Conservation (phyloP, 306 rosid species). For the Datisca glomerata region DNA sequence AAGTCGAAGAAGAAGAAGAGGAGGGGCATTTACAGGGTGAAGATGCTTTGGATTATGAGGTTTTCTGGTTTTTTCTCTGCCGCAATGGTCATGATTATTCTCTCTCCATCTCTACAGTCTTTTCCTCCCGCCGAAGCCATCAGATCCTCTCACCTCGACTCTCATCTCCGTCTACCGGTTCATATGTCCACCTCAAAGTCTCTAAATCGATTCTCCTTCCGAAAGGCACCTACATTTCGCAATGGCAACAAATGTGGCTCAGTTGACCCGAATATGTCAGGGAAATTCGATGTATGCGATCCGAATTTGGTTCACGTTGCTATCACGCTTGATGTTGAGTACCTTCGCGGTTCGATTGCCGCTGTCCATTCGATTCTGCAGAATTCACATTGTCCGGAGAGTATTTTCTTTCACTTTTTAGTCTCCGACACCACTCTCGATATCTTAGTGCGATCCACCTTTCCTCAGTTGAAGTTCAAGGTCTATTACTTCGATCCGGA, state of each 20-base stretch:
- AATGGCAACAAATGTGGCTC: conserved; percentile 37
- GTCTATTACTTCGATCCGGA: conserved; percentile 38
- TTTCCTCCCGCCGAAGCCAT: conserved; percentile 57
- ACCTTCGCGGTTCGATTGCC: conserved; percentile 73
- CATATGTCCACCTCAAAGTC: conserved; percentile 7
- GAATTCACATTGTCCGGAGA: conserved; percentile 74
- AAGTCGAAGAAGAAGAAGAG: conserved; percentile 14
- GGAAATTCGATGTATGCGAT: conserved; percentile 24
- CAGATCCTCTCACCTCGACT: conserved; percentile 32
- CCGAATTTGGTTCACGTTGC: conserved; percentile 59
- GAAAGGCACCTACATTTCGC: conserved; percentile 33
- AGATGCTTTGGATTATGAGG: conserved; percentile 34
- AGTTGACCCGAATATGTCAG: conserved; percentile 2
- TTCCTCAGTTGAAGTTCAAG: conserved; percentile 56
- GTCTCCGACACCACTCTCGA: conserved; percentile 48
- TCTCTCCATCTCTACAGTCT: conserved; percentile 50
- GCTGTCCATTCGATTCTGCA: conserved; percentile 69
- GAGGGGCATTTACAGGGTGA: conserved; percentile 9
- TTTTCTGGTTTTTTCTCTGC: conserved; percentile 40
- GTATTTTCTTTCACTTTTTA: conserved; percentile 63
- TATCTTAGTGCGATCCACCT: conserved; percentile 32
- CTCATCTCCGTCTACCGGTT: conserved; percentile 16
- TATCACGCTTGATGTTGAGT: conserved; percentile 67
- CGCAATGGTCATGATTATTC: conserved; percentile 34
- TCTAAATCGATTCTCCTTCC: conserved; percentile 25